Evolutionary conservation across 176 grass and related monocot genomes (phyloP).

Genomic region (Avena atlantica): DNA sequence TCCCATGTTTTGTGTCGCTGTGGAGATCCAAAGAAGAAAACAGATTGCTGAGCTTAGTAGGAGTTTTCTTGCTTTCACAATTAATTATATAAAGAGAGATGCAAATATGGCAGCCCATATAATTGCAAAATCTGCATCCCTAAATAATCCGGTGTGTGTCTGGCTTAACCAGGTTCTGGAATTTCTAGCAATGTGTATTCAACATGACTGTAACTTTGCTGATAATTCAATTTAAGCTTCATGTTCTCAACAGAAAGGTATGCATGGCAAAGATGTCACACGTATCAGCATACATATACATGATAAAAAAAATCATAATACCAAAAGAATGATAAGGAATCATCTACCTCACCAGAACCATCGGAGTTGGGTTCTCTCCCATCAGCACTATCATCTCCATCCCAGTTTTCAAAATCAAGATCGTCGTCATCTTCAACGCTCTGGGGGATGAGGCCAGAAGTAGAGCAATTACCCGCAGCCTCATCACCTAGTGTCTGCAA

Average conservation of each 20-base stretch:
- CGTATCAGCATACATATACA: neutral
- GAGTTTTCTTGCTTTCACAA: neutral
- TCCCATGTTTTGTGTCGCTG: neutral
- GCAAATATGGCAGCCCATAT: constrained; percentile 2
- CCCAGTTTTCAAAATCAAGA: constrained; percentile 49
- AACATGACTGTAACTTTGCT: neutral
- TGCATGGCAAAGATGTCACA: neutral
- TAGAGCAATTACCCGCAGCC: constrained; percentile 36
- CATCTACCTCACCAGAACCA: constrained; percentile 71
- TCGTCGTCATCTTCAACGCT: constrained; percentile 40
- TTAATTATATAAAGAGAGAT: neutral
- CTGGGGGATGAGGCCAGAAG: constrained; percentile 22
- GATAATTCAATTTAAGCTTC: neutral
- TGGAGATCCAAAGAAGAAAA: neutral
- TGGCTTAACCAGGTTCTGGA: neutral
- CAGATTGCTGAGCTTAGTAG: neutral
- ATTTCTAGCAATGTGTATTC: neutral
- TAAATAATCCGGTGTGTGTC: neutral
- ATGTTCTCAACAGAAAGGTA: neutral
- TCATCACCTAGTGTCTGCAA: constrained; percentile 61
- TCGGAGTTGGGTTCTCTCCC: constrained; percentile 28
- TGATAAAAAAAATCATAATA: neutral
- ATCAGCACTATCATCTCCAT: constrained; percentile 41
- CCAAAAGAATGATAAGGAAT: neutral
- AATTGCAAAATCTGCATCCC: neutral